Conservation (phyloP, 352 stramenopile genomes). For the Globisporangium rhizosaccharum region DNA sequence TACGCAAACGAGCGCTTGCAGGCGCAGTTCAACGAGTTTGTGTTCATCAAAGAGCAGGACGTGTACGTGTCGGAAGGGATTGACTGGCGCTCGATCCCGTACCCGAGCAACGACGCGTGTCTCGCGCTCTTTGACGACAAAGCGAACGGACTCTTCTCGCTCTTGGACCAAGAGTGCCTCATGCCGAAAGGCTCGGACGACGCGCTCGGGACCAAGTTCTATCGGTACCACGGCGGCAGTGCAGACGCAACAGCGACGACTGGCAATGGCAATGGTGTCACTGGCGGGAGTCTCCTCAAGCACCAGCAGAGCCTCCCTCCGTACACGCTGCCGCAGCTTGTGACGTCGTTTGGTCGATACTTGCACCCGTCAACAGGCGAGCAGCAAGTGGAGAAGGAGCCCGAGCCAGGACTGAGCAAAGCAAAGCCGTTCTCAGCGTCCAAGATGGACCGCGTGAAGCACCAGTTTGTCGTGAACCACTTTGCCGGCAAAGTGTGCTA, state of each 20-base stretch:
- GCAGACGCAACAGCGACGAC: slow-evolving; percentile 1
- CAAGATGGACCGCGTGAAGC: slow-evolving; percentile 78
- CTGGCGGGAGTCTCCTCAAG: slow-evolving; percentile 15
- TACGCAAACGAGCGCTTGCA: slow-evolving; percentile 80
- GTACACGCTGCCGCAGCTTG: slow-evolving; percentile 47
- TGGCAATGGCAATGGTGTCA: slow-evolving; percentile 6
- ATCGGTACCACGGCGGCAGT: slow-evolving; percentile 54
- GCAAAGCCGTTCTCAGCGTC: slow-evolving; percentile 66
- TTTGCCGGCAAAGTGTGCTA: slow-evolving; percentile 81
- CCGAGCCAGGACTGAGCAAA: slow-evolving; percentile 19
- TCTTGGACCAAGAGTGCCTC: slow-evolving; percentile 81
- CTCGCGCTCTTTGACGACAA: slow-evolving; percentile 81
- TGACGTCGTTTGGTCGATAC: slow-evolving; percentile 69
- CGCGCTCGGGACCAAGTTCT: slow-evolving; percentile 74
- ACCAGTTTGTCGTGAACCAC: slow-evolving; percentile 79
- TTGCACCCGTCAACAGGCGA: slow-evolving; percentile 31
- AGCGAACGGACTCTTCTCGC: slow-evolving; percentile 65
- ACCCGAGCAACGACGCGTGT: slow-evolving; percentile 78
- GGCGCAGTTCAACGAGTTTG: slow-evolving; percentile 86
- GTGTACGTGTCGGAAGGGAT: slow-evolving; percentile 82
- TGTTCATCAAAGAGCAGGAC: slow-evolving; percentile 83
- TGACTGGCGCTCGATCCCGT: slow-evolving; percentile 78
- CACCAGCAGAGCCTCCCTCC: slow-evolving; percentile 37
- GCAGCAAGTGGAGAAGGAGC: slow-evolving; percentile 31
- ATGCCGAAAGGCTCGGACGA: slow-evolving; percentile 84